Percentiles rank a stretch among this genome's conserved stretches.
phyloP scores from a whole-genome alignment of 169 alveolate genomes.

The Blepharisma undulans region DNA sequence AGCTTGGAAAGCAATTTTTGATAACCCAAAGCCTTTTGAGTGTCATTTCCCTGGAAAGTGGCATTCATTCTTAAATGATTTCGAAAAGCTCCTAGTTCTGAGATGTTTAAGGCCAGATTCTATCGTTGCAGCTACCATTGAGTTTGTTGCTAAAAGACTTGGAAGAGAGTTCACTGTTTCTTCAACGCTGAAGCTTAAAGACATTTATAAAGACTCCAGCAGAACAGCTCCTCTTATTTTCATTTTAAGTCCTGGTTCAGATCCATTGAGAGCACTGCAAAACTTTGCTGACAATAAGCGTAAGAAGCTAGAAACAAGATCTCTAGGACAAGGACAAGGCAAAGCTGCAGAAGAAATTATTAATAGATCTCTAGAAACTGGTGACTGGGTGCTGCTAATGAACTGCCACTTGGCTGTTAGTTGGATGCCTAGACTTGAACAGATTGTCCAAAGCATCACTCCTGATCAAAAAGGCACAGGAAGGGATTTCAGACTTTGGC shows the following conservation, averaged over 20 bases:
- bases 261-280: slow-evolving; percentile 86
- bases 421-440: slow-evolving; percentile 93
- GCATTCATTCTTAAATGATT: too few species aligned
- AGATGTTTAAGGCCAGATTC: slow-evolving; percentile 86
- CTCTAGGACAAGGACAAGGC: slow-evolving; percentile 95
- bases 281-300: slow-evolving; percentile 86
- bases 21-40: slow-evolving; percentile 78
- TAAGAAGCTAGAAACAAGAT: slow-evolving; percentile 79
- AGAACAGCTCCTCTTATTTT: slow-evolving; percentile 81
- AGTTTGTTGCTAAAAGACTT: slow-evolving; percentile 75
- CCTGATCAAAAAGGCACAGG: slow-evolving; percentile 88
- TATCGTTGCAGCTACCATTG: slow-evolving; percentile 71
- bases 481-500: slow-evolving; percentile 92
- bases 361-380: slow-evolving; percentile 83
- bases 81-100: slow-evolving; percentile 64
- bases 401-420: slow-evolving; percentile 93
- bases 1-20: slow-evolving; percentile 83
- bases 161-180: slow-evolving; percentile 80
- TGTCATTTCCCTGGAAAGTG: slow-evolving; percentile 78
- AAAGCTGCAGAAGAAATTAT: slow-evolving; percentile 89
- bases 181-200: slow-evolving; percentile 81
- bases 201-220: slow-evolving; percentile 79
- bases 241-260: slow-evolving; percentile 90
- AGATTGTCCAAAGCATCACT: too few species aligned
- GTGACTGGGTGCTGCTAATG: slow-evolving; percentile 84